phyloP scores from a whole-genome alignment of 768 basidiomycete genomes.

The Tricholoma bakamatsutake region DNA sequence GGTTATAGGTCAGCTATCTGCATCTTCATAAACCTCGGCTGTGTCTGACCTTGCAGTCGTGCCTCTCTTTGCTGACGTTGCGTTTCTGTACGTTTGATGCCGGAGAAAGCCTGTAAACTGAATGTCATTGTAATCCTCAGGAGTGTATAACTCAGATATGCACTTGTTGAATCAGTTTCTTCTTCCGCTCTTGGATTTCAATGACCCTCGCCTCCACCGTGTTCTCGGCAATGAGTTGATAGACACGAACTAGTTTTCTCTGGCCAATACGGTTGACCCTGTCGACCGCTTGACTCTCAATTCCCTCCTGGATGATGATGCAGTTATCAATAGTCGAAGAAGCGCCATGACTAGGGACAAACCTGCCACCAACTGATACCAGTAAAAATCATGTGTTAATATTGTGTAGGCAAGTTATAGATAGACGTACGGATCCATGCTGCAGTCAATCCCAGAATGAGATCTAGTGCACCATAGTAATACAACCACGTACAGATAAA shows the following conservation, averaged over 20 bases:
- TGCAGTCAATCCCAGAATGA: conserved; percentile 20
- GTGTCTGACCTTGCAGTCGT: conserved; percentile 60
- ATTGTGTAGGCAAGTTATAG: background rate
- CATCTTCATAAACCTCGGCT: background rate
- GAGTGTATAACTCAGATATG: background rate
- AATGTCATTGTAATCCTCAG: background rate
- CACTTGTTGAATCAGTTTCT: conserved; percentile 71
- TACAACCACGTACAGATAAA: conserved; percentile 48
- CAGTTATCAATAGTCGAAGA: background rate
- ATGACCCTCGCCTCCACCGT: conserved; percentile 86
- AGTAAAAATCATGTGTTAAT: background rate
- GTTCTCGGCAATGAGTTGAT: conserved; percentile 85
- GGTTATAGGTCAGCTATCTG: background rate
- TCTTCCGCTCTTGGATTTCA: conserved; percentile 85
- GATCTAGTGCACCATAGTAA: background rate
- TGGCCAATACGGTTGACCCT: conserved; percentile 84
- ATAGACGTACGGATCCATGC: conserved; percentile 77
- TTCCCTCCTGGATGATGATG: conserved; percentile 50
- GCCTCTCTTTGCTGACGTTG: conserved; percentile 75
- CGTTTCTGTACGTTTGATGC: conserved; percentile 70
- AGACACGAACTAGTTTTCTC: conserved; percentile 76
- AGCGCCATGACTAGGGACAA: conserved; percentile 2
- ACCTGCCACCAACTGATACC: conserved; percentile 74
- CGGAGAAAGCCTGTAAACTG: conserved; percentile 68
- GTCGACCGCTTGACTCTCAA: conserved; percentile 81